Evolutionary conservation across 78 protist species (phyloP).

Genomic region (Dictyostelium citrinum): DNA sequence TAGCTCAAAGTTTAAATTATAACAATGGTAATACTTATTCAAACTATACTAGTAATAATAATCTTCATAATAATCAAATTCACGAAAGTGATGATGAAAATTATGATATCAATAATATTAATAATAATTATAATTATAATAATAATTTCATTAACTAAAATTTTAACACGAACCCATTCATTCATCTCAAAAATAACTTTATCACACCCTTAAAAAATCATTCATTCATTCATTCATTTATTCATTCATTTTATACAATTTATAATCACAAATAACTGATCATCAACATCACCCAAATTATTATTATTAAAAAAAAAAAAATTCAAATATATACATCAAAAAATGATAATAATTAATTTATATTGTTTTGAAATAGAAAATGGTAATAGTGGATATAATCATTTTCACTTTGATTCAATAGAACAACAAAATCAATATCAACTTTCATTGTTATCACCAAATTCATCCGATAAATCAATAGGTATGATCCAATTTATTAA

Average conservation of each 20-base stretch:
- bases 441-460: not conserved
- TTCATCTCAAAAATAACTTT: too few species aligned
- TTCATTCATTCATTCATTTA: too few species aligned
- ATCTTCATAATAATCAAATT: not conserved
- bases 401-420: not conserved
- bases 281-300: not conserved
- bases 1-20: not conserved
- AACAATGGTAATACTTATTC: constrained; percentile 5
- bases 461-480: not conserved
- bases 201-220: too few species aligned
- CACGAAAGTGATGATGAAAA: not conserved
- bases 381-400: not conserved
- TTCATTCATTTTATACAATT: too few species aligned
- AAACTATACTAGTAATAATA: not conserved
- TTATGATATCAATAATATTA: not conserved
- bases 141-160: not conserved
- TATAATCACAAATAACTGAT: too few species aligned
- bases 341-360: not conserved
- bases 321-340: not conserved
- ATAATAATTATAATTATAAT: not conserved
- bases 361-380: not conserved
- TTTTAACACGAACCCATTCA: not conserved
- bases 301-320: not conserved
- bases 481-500: constrained; percentile 3
- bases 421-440: constrained; percentile 8